phyloP scores from a whole-genome alignment of 1,284 basidiomycete genomes.

The Austroboletus niveus region DNA sequence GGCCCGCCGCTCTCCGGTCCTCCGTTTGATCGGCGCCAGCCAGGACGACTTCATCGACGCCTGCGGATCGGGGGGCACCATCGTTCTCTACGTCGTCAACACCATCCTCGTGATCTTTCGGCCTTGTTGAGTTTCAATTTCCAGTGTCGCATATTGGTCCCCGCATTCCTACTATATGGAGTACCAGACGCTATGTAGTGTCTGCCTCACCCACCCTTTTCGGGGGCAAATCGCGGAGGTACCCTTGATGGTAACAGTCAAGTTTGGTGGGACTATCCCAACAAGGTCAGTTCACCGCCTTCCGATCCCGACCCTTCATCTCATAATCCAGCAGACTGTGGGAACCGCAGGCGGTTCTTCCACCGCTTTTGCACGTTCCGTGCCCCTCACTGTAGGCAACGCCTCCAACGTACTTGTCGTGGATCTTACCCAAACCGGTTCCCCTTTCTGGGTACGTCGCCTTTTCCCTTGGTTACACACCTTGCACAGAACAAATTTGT shows the following conservation, averaged over 20 bases:
- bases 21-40: constrained; percentile 20
- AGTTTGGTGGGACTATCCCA: constrained; percentile 38
- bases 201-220: constrained; percentile 29
- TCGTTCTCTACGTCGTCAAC: constrained; percentile 41
- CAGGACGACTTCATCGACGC: constrained; percentile 5
- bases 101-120: background rate
- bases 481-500: constrained; percentile 28
- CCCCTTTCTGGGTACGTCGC: constrained; percentile 32
- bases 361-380: constrained; percentile 43
- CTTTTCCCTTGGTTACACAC: background rate
- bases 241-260: constrained; percentile 42
- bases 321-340: constrained; percentile 19
- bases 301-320: constrained; percentile 1
- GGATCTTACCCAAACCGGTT: constrained; percentile 37
- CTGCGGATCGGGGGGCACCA: constrained; percentile 30
- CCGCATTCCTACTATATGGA: constrained; percentile 38
- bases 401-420: constrained; percentile 44
- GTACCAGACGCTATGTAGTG: constrained; percentile 38
- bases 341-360: constrained; percentile 22
- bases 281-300: constrained; percentile 12
- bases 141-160: constrained; percentile 46
- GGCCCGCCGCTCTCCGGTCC: background rate
- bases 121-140: constrained; percentile 18
- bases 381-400: constrained; percentile 47
- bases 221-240: constrained; percentile 43